Percentiles rank a stretch among this genome's conserved stretches.
Evolutionary conservation across 306 rosid species (phyloP).

Genomic region (Trifolium repens): DNA sequence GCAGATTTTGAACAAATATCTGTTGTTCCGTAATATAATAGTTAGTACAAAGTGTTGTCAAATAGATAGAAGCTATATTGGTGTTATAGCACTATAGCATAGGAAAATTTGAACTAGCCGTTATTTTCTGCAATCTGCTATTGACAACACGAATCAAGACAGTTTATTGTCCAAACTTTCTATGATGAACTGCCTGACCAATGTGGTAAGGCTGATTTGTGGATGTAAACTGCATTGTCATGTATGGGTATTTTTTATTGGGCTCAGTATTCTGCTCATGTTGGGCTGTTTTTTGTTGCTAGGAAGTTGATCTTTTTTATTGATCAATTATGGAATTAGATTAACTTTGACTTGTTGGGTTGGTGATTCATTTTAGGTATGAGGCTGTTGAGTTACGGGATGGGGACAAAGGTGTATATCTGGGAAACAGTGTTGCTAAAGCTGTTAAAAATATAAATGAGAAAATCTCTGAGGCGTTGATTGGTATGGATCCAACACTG

Average conservation of each 20-base stretch:
- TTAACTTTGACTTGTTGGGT: slow-evolving; percentile 15
- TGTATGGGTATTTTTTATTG: not conserved
- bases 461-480: slow-evolving; percentile 82
- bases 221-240: slow-evolving; percentile 13
- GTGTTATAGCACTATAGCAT: not conserved
- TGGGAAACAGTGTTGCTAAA: slow-evolving; percentile 80
- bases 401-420: slow-evolving; percentile 84
- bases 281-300: not conserved
- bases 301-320: not conserved
- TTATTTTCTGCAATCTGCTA: not conserved
- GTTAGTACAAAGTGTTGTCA: not conserved
- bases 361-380: slow-evolving; percentile 60
- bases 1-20: too few relatives aligned
- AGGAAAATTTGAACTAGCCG: not conserved
- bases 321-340: not conserved
- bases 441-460: slow-evolving; percentile 90
- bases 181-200: not conserved
- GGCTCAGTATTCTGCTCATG: slow-evolving; percentile 17
- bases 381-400: slow-evolving; percentile 93
- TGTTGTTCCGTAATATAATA: too few relatives aligned
- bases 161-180: not conserved
- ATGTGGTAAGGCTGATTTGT: slow-evolving; percentile 1
- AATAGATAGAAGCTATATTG: not conserved
- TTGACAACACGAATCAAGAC: not conserved
- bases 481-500: slow-evolving; percentile 93